Percentiles rank a stretch among this genome's conserved stretches.
phyloP scores from a whole-genome alignment of 1,284 basidiomycete genomes.

The Cystobasidium pallidum region DNA sequence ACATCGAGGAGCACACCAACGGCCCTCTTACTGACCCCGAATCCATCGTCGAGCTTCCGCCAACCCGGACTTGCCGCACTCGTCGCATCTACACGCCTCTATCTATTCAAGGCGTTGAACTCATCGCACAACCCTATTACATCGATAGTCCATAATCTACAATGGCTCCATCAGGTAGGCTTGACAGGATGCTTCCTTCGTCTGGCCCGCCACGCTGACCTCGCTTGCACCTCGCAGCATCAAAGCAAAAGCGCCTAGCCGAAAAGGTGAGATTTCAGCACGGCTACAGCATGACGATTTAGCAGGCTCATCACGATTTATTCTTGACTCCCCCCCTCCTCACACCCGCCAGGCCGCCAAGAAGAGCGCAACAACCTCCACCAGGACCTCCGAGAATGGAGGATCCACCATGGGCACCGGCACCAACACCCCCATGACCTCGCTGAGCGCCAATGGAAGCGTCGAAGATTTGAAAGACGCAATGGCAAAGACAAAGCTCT shows the following conservation, averaged over 20 bases:
- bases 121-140: not conserved
- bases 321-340: no score
- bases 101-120: not conserved
- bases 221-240: conserved; percentile 34
- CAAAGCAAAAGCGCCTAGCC: conserved; percentile 51
- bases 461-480: conserved; percentile 66
- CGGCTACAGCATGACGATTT: not conserved
- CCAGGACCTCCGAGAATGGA: conserved; percentile 9
- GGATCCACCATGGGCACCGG: conserved; percentile 64
- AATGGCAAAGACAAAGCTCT: conserved; percentile 85
- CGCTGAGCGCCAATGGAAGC: conserved; percentile 71
- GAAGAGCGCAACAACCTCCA: conserved; percentile 24
- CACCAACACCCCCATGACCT: conserved; percentile 78
- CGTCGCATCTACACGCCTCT: not conserved
- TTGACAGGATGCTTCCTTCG: not conserved
- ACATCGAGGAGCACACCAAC: not conserved
- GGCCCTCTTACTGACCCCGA: not conserved
- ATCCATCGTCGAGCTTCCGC: not conserved
- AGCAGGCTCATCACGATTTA: no score
- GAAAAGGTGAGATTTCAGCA: conserved; percentile 48
- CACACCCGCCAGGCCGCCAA: conserved; percentile 21
- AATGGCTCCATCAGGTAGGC: conserved; percentile 40
- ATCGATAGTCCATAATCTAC: not conserved
- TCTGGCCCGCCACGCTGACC: not conserved
- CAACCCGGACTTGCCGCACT: not conserved